Evolutionary conservation across 2,329 filamentous ascomycete species (phyloP).

Genomic region (Phaeosphaeria sp.): DNA sequence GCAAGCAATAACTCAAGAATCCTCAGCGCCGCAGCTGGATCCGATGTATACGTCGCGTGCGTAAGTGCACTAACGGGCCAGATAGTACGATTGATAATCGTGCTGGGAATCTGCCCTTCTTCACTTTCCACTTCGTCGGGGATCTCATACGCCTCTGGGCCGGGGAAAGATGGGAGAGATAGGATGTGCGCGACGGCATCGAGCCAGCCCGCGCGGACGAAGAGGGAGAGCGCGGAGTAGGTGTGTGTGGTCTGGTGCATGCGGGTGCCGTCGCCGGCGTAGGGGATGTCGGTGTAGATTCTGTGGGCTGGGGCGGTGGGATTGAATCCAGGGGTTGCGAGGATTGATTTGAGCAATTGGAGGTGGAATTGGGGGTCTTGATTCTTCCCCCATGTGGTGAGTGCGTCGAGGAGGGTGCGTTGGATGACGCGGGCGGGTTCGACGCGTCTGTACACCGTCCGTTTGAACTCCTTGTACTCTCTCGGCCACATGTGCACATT

Average conservation of each 20-base stretch:
- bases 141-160: not conserved
- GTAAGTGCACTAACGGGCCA: not conserved
- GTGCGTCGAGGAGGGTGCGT: not conserved
- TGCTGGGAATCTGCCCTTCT: conserved; percentile 7
- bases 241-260: conserved; percentile 3
- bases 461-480: not conserved
- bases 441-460: conserved; percentile 4
- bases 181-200: not conserved
- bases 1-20: not conserved
- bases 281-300: conserved; percentile 1
- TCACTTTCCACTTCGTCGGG: not conserved
- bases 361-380: not conserved
- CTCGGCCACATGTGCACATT: conserved; percentile 1
- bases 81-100: not conserved
- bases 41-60: not conserved
- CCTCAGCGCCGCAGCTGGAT: not conserved
- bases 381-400: not conserved
- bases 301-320: not conserved
- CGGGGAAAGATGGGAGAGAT: not conserved
- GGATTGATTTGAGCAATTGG: not conserved
- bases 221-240: not conserved
- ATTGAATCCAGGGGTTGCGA: not conserved
- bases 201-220: not conserved
- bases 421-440: not conserved
- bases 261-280: not conserved